These are phyloP conservation scores for Colletotrichum sp. DNA, from an alignment of 2,329 filamentous ascomycete genomes.

Conservation along the genomic window DNA sequence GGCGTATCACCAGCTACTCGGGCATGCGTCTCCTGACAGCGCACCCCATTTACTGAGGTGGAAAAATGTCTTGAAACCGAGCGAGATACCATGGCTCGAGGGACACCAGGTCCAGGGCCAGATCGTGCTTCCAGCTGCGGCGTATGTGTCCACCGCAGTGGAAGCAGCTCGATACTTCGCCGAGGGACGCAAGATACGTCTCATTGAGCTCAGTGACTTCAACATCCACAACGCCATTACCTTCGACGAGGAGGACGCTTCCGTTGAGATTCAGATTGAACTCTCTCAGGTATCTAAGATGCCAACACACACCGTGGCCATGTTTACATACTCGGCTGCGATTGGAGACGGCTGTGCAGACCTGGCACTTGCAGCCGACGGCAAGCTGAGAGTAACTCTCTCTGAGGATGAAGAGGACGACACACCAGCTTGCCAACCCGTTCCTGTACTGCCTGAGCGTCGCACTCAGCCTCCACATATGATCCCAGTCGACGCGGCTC, in stretches of 20 bases:
- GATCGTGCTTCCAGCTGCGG: constrained; percentile 40
- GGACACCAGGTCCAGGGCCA: constrained; percentile 26
- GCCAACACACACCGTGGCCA: neutral
- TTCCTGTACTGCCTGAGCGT: neutral
- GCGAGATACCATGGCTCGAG: constrained; percentile 34
- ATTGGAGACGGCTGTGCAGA: constrained; percentile 25
- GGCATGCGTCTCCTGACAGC: neutral
- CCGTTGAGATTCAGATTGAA: neutral
- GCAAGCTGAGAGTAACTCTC: neutral
- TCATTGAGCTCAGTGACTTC: constrained; percentile 30
- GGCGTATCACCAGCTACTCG: constrained; percentile 38
- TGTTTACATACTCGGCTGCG: neutral
- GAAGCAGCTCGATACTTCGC: constrained; percentile 21
- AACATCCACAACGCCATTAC: constrained; percentile 32
- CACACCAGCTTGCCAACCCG: neutral
- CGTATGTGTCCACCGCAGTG: constrained; percentile 38
- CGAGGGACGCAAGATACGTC: constrained; percentile 11
- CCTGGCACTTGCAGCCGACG: constrained; percentile 21
- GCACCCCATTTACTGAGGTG: neutral
- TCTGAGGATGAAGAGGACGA: neutral
- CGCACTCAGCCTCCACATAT: neutral
- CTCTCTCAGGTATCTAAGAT: neutral
- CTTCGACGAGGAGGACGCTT: constrained; percentile 15
- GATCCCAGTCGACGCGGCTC: neutral
- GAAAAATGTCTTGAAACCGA: constrained; percentile 14